A percentile compares a stretch with the other conserved stretches of the same genome.
These are phyloP conservation scores for Metarhizium brunneum DNA, from an alignment of 2,329 filamentous ascomycete species.

Conservation along the genomic window DNA sequence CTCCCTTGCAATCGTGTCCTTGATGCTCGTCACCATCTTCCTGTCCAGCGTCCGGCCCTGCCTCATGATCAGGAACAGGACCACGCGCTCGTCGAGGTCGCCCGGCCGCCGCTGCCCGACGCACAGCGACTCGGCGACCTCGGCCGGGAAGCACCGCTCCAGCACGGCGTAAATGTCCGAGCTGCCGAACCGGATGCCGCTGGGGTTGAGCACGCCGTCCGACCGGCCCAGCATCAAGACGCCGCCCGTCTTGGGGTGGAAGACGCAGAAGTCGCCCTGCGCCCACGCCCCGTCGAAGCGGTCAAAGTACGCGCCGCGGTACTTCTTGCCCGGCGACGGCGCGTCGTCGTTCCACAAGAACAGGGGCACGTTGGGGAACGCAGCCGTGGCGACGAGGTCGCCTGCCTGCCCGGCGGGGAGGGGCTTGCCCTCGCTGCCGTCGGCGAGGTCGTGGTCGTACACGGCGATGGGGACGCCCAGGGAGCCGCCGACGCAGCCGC, in stretches of 20 bases:
- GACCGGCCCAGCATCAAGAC: conserved; percentile 60
- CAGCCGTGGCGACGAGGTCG: conserved; percentile 60
- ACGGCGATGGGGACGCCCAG: conserved; percentile 43
- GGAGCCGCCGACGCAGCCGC: conserved; percentile 40
- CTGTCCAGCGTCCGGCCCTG: conserved; percentile 46
- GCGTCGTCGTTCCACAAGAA: conserved; percentile 51
- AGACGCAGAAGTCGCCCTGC: conserved; percentile 69
- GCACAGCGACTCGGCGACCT: conserved; percentile 64
- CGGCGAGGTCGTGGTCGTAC: conserved; percentile 54
- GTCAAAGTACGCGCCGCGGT: conserved; percentile 51
- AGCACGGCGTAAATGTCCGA: conserved; percentile 73
- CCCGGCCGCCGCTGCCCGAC: conserved; percentile 63
- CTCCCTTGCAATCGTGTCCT: conserved; percentile 54
- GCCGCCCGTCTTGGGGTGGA: conserved; percentile 58
- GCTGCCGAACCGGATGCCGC: conserved; percentile 69
- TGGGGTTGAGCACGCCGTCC: conserved; percentile 74
- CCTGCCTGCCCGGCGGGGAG: conserved; percentile 55
- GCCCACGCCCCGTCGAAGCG: conserved; percentile 65
- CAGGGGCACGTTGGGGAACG: conserved; percentile 70
- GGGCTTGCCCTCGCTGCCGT: conserved; percentile 30
- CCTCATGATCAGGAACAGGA: conserved; percentile 47
- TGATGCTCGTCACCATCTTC: conserved; percentile 48
- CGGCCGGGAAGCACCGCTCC: conserved; percentile 53
- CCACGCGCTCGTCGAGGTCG: conserved; percentile 44
- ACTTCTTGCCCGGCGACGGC: conserved; percentile 43